Evolutionary conservation across 495 filamentous ascomycete species (phyloP).

Genomic region (Aspergillus taichungensis): DNA sequence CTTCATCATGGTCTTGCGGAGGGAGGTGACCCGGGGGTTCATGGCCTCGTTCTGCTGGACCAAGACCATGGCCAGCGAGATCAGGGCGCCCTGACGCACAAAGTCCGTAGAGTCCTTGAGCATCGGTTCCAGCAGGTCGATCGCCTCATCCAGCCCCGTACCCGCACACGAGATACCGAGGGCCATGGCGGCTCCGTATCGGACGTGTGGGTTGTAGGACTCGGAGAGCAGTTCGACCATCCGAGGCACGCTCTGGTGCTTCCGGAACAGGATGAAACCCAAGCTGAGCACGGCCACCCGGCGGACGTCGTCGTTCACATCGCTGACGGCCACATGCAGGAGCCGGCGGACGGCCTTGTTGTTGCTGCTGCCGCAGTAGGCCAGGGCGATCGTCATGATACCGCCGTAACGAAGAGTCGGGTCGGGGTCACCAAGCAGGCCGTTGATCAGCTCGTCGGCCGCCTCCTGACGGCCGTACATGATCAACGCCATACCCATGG

Average conservation of each 20-base stretch:
- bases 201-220: conserved; percentile 97
- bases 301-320: conserved; percentile 96
- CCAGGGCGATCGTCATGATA: conserved; percentile 97
- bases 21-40: conserved; percentile 79
- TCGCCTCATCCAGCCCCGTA: conserved; percentile 92
- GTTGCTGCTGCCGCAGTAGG: conserved; percentile 93
- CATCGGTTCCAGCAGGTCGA: conserved; percentile 97
- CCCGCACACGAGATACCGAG: conserved; percentile 97
- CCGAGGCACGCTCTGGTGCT: conserved; percentile 90
- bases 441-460: conserved; percentile 89
- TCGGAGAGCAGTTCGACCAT: conserved; percentile 99
- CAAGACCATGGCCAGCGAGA: conserved; percentile 93
- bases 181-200: conserved; percentile 97
- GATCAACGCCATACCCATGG: conserved; percentile 94
- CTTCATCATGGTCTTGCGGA: conserved; percentile 81
- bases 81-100: conserved; percentile 94
- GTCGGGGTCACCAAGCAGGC: conserved; percentile 87
- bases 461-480: conserved; percentile 96
- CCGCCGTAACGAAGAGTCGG: conserved; percentile 92
- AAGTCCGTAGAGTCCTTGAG: conserved; percentile 99
- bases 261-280: conserved; percentile 97
- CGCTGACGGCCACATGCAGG: conserved; percentile 94
- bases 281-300: conserved; percentile 96
- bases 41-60: conserved; percentile 94
- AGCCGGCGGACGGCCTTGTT: conserved; percentile 98